Evolutionary conservation across 805 yeast genomes (phyloP).

Genomic region (Metschnikowia reukaufii): DNA sequence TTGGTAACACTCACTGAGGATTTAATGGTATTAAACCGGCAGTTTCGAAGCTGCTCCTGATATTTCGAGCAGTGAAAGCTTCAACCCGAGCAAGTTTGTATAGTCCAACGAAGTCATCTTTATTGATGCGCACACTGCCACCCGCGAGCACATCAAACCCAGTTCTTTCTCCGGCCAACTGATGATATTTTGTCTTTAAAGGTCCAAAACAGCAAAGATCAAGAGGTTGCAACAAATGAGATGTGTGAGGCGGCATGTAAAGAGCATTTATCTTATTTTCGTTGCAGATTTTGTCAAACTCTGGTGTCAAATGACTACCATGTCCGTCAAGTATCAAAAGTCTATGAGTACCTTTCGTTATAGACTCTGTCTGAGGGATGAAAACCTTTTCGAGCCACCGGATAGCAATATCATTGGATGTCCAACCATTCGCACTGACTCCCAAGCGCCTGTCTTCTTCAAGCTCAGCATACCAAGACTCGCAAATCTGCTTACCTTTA

Average conservation of each 20-base stretch:
- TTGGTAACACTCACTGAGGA: neutral
- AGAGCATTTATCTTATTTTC: neutral
- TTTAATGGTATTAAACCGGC: neutral
- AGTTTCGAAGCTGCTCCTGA: neutral
- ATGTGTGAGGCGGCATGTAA: neutral
- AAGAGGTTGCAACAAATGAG: neutral
- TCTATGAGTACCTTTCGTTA: neutral
- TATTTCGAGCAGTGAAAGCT: neutral
- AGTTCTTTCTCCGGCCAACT: neutral
- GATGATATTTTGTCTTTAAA: neutral
- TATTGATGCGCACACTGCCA: neutral
- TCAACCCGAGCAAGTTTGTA: neutral
- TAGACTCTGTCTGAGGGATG: neutral
- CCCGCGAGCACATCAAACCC: neutral
- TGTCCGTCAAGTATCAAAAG: constrained; percentile 2
- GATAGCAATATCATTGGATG: neutral
- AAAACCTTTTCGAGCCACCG: neutral
- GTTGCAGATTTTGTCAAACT: neutral
- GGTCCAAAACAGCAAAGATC: neutral
- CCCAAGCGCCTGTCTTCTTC: neutral
- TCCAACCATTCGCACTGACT: neutral
- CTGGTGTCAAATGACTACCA: constrained; percentile 1
- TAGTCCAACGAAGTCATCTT: neutral
- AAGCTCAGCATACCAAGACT: neutral
- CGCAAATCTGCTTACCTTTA: neutral